Conservation (phyloP, 805 yeast genomes). For the Wickerhamiella musiphila region DNA sequence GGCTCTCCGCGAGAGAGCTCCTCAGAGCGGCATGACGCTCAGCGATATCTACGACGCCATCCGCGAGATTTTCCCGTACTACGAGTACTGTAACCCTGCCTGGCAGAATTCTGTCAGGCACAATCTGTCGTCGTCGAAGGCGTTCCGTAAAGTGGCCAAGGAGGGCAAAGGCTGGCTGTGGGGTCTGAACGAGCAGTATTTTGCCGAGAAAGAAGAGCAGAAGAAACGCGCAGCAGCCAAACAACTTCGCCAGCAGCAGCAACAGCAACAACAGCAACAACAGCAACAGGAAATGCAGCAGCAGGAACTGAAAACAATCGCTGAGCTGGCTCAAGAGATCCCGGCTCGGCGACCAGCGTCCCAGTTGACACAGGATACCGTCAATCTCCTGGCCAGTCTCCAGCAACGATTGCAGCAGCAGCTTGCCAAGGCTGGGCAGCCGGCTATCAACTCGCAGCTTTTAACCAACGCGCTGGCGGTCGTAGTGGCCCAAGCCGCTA, state of each 20-base stretch:
- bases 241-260: slow-evolving; percentile 18
- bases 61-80: slow-evolving; percentile 77
- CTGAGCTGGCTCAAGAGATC: slow-evolving; percentile 20
- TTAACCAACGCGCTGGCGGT: slow-evolving; percentile 83
- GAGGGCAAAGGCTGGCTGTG: slow-evolving; percentile 93
- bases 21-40: slow-evolving; percentile 57
- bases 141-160: slow-evolving; percentile 62
- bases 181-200: slow-evolving; percentile 77
- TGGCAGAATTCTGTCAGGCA: slow-evolving; percentile 95
- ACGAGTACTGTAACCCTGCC: slow-evolving; percentile 85
- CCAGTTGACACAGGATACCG: slow-evolving; percentile 36
- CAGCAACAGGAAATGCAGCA: slow-evolving; percentile 11
- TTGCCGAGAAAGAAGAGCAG: slow-evolving; percentile 63
- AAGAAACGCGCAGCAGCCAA: slow-evolving; percentile 32
- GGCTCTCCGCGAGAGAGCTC: slow-evolving; percentile 51
- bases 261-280: slow-evolving; percentile 18
- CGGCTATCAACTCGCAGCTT: slow-evolving; percentile 57
- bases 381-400: slow-evolving; percentile 60
- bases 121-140: slow-evolving; percentile 69
- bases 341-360: slow-evolving; percentile 6
- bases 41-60: slow-evolving; percentile 79
- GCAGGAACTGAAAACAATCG: slow-evolving; percentile 18
- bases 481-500: slow-evolving; percentile 82
- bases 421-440: slow-evolving; percentile 59
- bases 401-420: slow-evolving; percentile 74